Evolutionary conservation across 2,329 filamentous ascomycete species (phyloP).

Genomic region (Fusarium xylarioides): DNA sequence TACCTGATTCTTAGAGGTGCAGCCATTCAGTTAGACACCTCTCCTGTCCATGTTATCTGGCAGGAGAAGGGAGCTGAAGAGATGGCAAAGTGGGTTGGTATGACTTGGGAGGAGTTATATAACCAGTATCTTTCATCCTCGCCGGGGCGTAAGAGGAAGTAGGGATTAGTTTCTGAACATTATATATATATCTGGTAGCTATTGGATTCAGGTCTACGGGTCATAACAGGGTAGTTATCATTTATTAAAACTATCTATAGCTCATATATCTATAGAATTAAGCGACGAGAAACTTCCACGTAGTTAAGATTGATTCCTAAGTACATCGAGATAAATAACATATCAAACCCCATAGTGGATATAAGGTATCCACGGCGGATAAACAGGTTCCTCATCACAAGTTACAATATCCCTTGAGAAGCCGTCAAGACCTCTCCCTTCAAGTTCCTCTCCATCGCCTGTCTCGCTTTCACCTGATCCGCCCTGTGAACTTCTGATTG

Average conservation of each 20-base stretch:
- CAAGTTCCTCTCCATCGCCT: neutral
- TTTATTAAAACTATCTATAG: no score
- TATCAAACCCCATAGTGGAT: neutral
- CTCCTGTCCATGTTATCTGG: neutral
- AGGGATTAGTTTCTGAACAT: neutral
- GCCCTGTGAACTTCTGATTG: neutral
- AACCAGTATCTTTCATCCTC: neutral
- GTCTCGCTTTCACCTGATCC: neutral
- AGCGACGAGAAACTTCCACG: no score
- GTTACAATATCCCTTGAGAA: neutral
- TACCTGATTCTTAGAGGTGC: neutral
- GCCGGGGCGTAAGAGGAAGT: neutral
- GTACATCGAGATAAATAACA: no score
- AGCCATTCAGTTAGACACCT: accelerated
- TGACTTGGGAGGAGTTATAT: neutral
- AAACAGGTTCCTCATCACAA: neutral
- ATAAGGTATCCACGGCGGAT: neutral
- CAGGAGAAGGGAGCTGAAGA: neutral
- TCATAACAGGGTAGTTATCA: no score
- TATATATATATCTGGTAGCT: no score
- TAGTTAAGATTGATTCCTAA: no score
- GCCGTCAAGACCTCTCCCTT: neutral
- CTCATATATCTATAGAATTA: no score
- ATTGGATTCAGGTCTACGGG: no score
- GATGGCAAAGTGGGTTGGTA: neutral